Evolutionary conservation across 768 basidiomycete genomes (phyloP).

Genomic region (Lactifluus subvellereus): DNA sequence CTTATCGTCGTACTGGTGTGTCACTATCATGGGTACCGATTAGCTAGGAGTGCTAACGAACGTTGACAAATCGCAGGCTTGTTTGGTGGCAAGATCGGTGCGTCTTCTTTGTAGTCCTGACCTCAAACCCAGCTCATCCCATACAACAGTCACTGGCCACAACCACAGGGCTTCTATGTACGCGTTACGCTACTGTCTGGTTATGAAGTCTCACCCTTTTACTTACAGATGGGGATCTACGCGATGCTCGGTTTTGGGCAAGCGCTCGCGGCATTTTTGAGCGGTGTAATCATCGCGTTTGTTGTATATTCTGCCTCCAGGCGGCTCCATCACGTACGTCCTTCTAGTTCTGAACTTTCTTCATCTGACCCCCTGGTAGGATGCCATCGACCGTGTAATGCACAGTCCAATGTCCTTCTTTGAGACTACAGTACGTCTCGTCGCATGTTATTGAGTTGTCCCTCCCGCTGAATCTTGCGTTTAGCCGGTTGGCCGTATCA

Average conservation of each 20-base stretch:
- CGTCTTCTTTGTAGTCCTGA: slow-evolving; percentile 22
- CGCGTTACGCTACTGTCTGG: slow-evolving; percentile 26
- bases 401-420: slow-evolving; percentile 88
- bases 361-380: slow-evolving; percentile 31
- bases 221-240: slow-evolving; percentile 70
- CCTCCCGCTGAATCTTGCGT: slow-evolving; percentile 21
- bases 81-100: slow-evolving; percentile 79
- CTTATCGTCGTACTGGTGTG: slow-evolving; percentile 70
- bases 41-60: slow-evolving; percentile 19
- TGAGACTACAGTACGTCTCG: slow-evolving; percentile 61
- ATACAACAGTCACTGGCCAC: slow-evolving; percentile 44
- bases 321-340: slow-evolving; percentile 50
- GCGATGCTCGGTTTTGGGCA: slow-evolving; percentile 66
- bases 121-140: slow-evolving; percentile 18
- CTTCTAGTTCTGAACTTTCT: neutral
- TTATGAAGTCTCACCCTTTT: neutral
- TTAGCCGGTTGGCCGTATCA: slow-evolving; percentile 77
- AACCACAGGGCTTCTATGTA: slow-evolving; percentile 66
- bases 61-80: slow-evolving; percentile 41
- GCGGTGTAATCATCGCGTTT: slow-evolving; percentile 58
- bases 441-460: neutral
- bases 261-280: slow-evolving; percentile 60
- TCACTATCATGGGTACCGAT: neutral
- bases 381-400: slow-evolving; percentile 64
- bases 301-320: slow-evolving; percentile 77